phyloP scores from a whole-genome alignment of 192 early-diverging fungal genomes.

The Linnemannia elongata region DNA sequence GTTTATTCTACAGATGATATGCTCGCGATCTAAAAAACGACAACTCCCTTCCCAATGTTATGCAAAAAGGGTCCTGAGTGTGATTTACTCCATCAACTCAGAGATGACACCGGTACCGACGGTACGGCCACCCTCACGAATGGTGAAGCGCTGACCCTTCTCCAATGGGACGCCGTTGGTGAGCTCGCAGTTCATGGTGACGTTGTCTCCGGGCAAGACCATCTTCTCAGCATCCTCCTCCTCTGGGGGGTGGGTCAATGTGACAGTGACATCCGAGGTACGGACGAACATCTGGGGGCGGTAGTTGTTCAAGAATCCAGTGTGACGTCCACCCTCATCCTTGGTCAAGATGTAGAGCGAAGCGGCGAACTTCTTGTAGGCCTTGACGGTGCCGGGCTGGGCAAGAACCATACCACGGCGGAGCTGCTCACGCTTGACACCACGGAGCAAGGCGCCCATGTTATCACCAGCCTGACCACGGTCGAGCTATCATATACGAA shows the following conservation, averaged over 20 bases:
- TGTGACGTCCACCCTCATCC: conserved; percentile 99
- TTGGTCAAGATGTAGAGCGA: conserved; percentile 96
- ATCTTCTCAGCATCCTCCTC: conserved; percentile 93
- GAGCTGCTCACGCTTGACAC: conserved; percentile 97
- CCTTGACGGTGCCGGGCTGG: conserved; percentile 92
- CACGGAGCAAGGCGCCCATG: conserved; percentile 97
- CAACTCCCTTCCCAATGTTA: background rate
- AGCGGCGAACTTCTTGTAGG: conserved; percentile 94
- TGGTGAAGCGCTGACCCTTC: conserved; percentile 95
- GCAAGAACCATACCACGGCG: conserved; percentile 95
- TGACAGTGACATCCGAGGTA: conserved; percentile 95
- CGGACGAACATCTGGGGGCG: conserved; percentile 95
- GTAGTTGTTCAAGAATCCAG: conserved; percentile 98
- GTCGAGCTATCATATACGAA: conserved; percentile 71
- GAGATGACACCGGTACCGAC: conserved; percentile 95
- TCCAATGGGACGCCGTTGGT: conserved; percentile 88
- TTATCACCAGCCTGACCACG: conserved; percentile 98
- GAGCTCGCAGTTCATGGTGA: conserved; percentile 90
- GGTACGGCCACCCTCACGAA: conserved; percentile 97
- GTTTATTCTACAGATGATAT: conserved; percentile 22
- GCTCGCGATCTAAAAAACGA: conserved; percentile 7
- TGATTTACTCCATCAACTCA: conserved; percentile 75
- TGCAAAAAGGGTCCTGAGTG: too few relatives aligned
- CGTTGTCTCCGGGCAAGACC: conserved; percentile 98
- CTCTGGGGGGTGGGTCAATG: conserved; percentile 80